Conservation (phyloP, 2,329 filamentous ascomycete genomes). For the Exophiala spinifera region DNA sequence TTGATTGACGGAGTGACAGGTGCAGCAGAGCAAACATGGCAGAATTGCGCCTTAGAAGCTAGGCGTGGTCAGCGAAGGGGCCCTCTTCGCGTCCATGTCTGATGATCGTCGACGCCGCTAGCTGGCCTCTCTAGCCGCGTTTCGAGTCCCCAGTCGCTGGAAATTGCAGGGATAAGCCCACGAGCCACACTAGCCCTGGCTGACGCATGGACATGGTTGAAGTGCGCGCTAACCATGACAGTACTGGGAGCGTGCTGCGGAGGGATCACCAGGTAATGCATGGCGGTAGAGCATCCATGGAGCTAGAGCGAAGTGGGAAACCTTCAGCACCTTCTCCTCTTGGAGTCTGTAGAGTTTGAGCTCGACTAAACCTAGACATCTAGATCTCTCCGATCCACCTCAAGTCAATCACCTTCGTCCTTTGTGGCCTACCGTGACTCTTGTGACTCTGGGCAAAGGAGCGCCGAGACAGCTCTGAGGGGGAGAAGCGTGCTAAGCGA, state of each 20-base stretch:
- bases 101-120: constrained; percentile 28
- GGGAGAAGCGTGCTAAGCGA: background rate
- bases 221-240: background rate
- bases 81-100: constrained; percentile 2
- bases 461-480: background rate
- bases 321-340: no score
- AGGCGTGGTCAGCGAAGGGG: background rate
- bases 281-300: no score
- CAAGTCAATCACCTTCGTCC: no score
- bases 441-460: no score
- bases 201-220: background rate
- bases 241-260: no score
- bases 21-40: constrained; percentile 5
- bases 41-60: background rate
- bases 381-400: no score
- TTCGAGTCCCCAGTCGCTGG: constrained; percentile 19
- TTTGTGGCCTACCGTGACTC: no score
- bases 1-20: constrained; percentile 6
- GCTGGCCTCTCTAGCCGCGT: constrained; percentile 29
- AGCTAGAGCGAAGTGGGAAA: no score
- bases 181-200: background rate
- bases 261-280: no score
- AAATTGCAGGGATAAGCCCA: constrained; percentile 22
- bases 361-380: no score
- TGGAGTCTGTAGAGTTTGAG: no score